Percentiles rank a stretch among this genome's conserved stretches.
Conservation (phyloP, 352 stramenopile species). For the Phytophthora pini region DNA sequence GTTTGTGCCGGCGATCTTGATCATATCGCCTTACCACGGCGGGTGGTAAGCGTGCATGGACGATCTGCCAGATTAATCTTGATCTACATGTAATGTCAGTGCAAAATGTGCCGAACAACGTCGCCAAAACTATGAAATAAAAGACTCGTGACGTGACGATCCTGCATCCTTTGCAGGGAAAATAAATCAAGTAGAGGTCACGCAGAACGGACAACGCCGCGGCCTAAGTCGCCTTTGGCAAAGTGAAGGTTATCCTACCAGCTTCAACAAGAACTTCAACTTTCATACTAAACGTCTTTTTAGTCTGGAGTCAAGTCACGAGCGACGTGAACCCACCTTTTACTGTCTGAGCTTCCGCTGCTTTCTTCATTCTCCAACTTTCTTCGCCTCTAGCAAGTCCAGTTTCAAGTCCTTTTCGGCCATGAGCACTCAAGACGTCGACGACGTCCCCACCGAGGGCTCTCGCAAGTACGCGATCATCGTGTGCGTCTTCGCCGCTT, state of each 20-base stretch:
- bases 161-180: constrained; percentile 10
- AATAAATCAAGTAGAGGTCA: constrained; percentile 41
- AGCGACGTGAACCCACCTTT: constrained; percentile 3
- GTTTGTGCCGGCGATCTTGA: constrained; percentile 18
- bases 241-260: constrained; percentile 27
- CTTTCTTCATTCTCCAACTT: constrained; percentile 33
- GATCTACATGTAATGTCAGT: not conserved
- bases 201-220: constrained; percentile 5
- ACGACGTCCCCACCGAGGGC: constrained; percentile 11
- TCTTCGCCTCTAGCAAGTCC: constrained; percentile 18
- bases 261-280: constrained; percentile 38
- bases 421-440: constrained; percentile 4
- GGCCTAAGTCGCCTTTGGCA: constrained; percentile 2
- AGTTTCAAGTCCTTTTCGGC: constrained; percentile 2
- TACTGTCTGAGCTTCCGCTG: not conserved
- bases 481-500: constrained; percentile 19
- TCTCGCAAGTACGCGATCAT: constrained; percentile 19
- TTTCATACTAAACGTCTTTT: constrained; percentile 12
- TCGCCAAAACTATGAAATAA: no score
- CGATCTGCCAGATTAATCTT: constrained; percentile 31
- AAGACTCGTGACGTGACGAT: not conserved
- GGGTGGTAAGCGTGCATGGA: constrained; percentile 18
- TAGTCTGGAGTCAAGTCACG: constrained; percentile 8
- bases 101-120: not conserved
- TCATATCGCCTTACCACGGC: constrained; percentile 15